Percentiles rank a stretch among this genome's conserved stretches.
phyloP scores from a whole-genome alignment of 495 filamentous ascomycete species.

The Trypethelium eluteriae region DNA sequence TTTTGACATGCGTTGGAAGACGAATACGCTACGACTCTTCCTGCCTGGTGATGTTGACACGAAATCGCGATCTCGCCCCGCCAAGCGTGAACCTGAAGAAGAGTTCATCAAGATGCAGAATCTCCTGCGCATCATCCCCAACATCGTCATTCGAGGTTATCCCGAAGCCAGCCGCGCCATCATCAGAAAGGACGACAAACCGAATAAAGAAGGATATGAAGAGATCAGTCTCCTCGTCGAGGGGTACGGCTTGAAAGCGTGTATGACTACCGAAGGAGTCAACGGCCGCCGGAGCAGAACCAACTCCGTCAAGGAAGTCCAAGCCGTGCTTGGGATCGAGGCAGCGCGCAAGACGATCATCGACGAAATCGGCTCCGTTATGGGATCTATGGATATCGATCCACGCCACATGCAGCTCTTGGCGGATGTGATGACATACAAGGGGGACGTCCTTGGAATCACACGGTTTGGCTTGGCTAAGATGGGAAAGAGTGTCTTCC shows the following conservation, averaged over 20 bases:
- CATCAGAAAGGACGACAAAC: constrained; percentile 65
- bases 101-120: constrained; percentile 74
- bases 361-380: constrained; percentile 69
- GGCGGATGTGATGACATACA: constrained; percentile 99
- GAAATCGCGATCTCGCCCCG: constrained; percentile 18
- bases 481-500: constrained; percentile 91
- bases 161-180: constrained; percentile 79
- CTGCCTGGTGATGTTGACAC: constrained; percentile 20
- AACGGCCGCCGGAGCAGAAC: constrained; percentile 61
- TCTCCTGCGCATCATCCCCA: constrained; percentile 71
- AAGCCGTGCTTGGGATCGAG: constrained; percentile 93
- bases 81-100: constrained; percentile 45
- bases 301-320: constrained; percentile 87
- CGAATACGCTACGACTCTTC: constrained; percentile 47
- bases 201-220: constrained; percentile 46
- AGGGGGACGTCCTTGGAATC: constrained; percentile 94
- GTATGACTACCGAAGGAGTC: constrained; percentile 88
- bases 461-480: constrained; percentile 93
- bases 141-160: constrained; percentile 77
- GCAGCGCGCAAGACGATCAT: constrained; percentile 81
- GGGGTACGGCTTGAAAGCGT: constrained; percentile 80
- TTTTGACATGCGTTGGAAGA: constrained; percentile 34
- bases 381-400: constrained; percentile 92
- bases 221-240: constrained; percentile 64
- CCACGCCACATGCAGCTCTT: constrained; percentile 97